phyloP scores from a whole-genome alignment of 176 grass and related monocot species.

The Aegilops bicornis region DNA sequence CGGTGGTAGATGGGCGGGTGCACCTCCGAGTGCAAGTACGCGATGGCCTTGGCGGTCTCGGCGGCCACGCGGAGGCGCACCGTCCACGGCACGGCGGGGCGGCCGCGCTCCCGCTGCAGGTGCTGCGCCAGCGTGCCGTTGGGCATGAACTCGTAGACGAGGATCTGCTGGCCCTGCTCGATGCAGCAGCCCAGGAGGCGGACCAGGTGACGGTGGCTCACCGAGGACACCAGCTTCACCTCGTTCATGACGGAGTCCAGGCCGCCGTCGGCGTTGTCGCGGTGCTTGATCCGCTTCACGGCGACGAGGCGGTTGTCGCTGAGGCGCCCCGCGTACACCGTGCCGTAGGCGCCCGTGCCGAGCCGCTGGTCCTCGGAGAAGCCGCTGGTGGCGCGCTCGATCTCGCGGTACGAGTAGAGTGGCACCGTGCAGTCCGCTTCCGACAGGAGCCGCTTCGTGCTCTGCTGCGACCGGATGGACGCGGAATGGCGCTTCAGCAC shows the following conservation, averaged over 20 bases:
- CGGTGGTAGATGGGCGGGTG: constrained; percentile 70
- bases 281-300: constrained; percentile 61
- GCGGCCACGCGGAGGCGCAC: constrained; percentile 56
- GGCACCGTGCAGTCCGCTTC: constrained; percentile 45
- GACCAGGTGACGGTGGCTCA: constrained; percentile 64
- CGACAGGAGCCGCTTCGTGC: constrained; percentile 38
- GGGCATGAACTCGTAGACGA: constrained; percentile 92
- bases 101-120: constrained; percentile 66
- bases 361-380: constrained; percentile 51
- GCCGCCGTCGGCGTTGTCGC: constrained; percentile 27
- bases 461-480: constrained; percentile 20
- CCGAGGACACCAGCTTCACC: constrained; percentile 61
- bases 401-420: constrained; percentile 66
- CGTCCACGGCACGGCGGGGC: constrained; percentile 52
- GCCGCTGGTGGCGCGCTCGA: constrained; percentile 58
- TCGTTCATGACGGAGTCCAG: constrained; percentile 60
- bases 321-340: constrained; percentile 51
- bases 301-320: constrained; percentile 44
- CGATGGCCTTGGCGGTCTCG: constrained; percentile 68
- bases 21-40: constrained; percentile 64
- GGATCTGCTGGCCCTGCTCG: constrained; percentile 61
- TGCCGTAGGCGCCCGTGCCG: constrained; percentile 77
- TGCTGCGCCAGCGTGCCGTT: constrained; percentile 76
- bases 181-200: constrained; percentile 75
- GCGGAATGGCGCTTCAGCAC: constrained; percentile 34